Base-by-base conservation (phyloP, 2,329 filamentous ascomycete species). In the Colletotrichum lupini region DNA sequence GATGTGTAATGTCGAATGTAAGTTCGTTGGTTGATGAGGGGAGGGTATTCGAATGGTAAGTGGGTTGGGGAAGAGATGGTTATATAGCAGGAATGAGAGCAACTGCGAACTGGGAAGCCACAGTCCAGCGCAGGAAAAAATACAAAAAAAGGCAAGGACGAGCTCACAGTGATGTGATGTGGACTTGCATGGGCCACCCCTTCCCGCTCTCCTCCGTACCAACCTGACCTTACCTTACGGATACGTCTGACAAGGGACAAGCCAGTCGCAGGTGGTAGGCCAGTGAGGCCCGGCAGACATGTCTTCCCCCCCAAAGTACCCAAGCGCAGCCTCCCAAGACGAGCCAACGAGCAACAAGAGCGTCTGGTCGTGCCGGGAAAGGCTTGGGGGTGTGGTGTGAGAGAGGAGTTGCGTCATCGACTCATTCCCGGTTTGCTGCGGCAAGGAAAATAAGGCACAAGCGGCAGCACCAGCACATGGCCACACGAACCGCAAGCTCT, bases 111-210 rank as follows among this genome's bases (percentile, higher is more conserved):
- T 53, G 57, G 16, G 6, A 42, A 14, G 5, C 58, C 52, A 68
- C 66, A 8, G 59, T 26, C 60, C 59, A 46, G 42, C 46, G 42
- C 14, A 28, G 59, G 16, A 42, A 42, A 42, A 42, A 35, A 64
- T 7, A n/a, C 32, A 19, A 26, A 4, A 58, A 22, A 60, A 35
- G 32, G 42, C 58, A 67, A 67, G 68, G 69, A 59, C 70, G 67
- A 73, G 71, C 71, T 73, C 71, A 73, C 46, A 59, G 56, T 64
- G 67, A 74, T 74, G 66, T 75, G 73, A 75, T 75, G 73, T 75
- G 73, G 73, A 71, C 71, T 69, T 70, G 71, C 71, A 74, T 70
- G 71, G 70, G 62, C 61, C 67, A 65, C 71, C 72, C 68, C 63
- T 68, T 74, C 68, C 61, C 37, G 62, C 53, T 61, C 58, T 63